phyloP scores from a whole-genome alignment of 2,329 filamentous ascomycete genomes.

The Ophiostoma triangulosporum region DNA sequence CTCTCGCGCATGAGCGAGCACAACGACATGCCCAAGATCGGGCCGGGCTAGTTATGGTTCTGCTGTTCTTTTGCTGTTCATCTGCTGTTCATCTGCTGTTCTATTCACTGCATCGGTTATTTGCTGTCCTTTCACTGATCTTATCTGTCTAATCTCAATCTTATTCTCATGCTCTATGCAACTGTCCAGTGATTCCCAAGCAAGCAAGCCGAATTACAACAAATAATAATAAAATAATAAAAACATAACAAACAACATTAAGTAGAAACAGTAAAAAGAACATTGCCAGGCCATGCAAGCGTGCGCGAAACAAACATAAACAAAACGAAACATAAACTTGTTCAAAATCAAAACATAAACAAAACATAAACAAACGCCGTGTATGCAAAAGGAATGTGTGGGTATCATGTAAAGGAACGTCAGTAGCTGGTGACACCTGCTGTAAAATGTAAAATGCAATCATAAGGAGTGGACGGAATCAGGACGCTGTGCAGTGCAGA shows the following conservation, averaged over 20 bases:
- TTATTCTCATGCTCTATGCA: background rate
- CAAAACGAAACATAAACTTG: background rate
- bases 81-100: background rate
- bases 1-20: constrained; percentile 87
- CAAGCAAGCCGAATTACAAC: background rate
- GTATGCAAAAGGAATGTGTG: constrained; percentile 15
- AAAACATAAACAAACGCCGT: constrained; percentile 5
- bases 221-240: background rate
- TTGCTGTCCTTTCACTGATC: background rate
- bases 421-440: constrained; percentile 1
- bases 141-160: background rate
- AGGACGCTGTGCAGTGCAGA: constrained; percentile 1
- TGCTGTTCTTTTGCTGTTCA: background rate
- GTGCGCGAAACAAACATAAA: background rate
- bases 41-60: constrained; percentile 32
- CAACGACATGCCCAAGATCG: constrained; percentile 80
- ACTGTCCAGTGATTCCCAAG: background rate
- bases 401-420: background rate
- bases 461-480: constrained; percentile 2
- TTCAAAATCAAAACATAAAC: background rate
- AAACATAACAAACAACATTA: background rate
- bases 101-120: too few relatives aligned
- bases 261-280: background rate
- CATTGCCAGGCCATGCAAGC: background rate
- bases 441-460: background rate